Conservation (phyloP, 805 yeast species). For the Ogataea saltuana region DNA sequence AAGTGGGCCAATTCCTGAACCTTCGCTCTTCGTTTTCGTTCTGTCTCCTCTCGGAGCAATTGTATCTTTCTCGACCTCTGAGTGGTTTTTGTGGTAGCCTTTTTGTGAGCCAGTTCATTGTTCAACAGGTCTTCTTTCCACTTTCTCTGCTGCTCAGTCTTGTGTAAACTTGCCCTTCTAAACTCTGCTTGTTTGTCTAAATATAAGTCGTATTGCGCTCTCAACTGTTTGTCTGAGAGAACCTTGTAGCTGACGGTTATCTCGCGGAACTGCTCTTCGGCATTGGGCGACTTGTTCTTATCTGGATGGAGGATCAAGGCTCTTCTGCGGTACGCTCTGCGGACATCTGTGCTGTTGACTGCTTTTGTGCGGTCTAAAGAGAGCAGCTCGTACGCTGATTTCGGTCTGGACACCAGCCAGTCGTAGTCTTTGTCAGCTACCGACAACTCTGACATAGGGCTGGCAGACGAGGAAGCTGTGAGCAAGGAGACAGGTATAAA, state of each 20-base stretch:
- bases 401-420: conserved; percentile 21
- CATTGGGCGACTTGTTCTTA: conserved; percentile 32
- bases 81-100: conserved; percentile 2
- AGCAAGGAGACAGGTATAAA: no score
- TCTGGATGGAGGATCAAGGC: conserved; percentile 39
- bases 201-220: conserved; percentile 25
- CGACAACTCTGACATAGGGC: conserved; percentile 6
- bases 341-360: conserved; percentile 14
- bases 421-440: conserved; percentile 19
- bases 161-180: conserved; percentile 1
- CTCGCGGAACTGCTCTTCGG: conserved; percentile 32
- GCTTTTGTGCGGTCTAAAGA: conserved; percentile 5
- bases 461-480: no score
- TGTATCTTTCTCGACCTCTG: conserved; percentile 21
- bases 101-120: conserved; percentile 34
- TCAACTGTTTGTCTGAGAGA: conserved; percentile 21
- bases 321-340: conserved; percentile 33
- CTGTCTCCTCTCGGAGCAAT: conserved; percentile 20
- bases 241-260: conserved; percentile 31
- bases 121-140: conserved; percentile 33
- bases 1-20: conserved; percentile 11
- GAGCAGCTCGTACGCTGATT: conserved; percentile 21
- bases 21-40: conserved; percentile 17
- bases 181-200: conserved; percentile 7
- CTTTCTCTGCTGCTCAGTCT: conserved; percentile 17